Evolutionary conservation across 768 basidiomycete species (phyloP).

Genomic region (Termitomyces sp.): DNA sequence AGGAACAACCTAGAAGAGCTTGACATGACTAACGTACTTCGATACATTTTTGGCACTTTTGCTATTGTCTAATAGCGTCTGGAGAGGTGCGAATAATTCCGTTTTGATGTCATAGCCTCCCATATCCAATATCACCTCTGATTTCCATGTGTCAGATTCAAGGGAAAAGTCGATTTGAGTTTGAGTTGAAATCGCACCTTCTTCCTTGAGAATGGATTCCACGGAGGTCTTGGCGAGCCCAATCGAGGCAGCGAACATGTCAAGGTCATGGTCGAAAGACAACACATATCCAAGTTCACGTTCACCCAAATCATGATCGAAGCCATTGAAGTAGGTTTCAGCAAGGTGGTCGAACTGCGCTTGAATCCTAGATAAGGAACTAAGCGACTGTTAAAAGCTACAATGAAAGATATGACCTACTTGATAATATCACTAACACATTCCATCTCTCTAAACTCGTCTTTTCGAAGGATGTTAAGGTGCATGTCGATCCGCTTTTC

Average conservation of each 20-base stretch:
- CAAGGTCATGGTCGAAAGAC: slow-evolving; percentile 86
- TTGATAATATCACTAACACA: slow-evolving; percentile 87
- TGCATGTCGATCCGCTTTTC: slow-evolving; percentile 94
- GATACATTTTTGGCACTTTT: slow-evolving; percentile 76
- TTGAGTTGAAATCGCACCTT: slow-evolving; percentile 43
- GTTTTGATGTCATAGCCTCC: slow-evolving; percentile 69
- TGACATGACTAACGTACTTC: slow-evolving; percentile 45
- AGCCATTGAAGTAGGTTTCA: slow-evolving; percentile 78
- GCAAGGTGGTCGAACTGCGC: slow-evolving; percentile 91
- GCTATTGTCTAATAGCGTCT: slow-evolving; percentile 76
- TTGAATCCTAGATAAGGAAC: slow-evolving; percentile 57
- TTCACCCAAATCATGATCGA: slow-evolving; percentile 86
- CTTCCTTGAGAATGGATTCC: slow-evolving; percentile 64
- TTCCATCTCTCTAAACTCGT: slow-evolving; percentile 92
- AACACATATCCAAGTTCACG: slow-evolving; percentile 79
- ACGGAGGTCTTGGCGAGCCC: slow-evolving; percentile 88
- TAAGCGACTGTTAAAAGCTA: background rate
- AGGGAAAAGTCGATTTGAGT: background rate
- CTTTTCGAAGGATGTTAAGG: slow-evolving; percentile 73
- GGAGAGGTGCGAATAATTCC: slow-evolving; percentile 79
- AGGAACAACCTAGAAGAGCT: background rate
- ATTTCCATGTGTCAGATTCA: background rate
- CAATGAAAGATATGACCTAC: slow-evolving; percentile 38
- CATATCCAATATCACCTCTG: slow-evolving; percentile 70
- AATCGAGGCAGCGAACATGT: slow-evolving; percentile 89